Evolutionary conservation across 768 basidiomycete genomes (phyloP), one percentile per base, ranked within the genome.

Genomic region (Coprinopsis marcescibilis): DNA sequence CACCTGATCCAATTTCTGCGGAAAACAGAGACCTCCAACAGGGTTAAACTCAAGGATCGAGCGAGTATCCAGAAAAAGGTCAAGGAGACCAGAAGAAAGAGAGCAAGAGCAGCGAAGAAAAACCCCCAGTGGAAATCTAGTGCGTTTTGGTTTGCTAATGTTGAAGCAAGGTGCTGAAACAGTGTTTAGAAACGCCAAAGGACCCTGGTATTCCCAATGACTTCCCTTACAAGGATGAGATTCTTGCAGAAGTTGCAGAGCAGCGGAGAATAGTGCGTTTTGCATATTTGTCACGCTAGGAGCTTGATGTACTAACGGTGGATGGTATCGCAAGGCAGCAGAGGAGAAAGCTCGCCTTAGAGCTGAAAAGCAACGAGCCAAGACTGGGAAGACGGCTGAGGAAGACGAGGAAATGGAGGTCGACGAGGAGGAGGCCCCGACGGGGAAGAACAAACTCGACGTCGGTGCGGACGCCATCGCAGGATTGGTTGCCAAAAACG

Each of bases 151-250:
- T 23, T 48, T 23, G 29, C 24, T 46, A 7, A 41, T 57, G 40
- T 42, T 33, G 35, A 30, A 20, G 21, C 20, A n/a, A 41, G 17
- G 1, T 4, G 7, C 25, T 52, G 21, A 46, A 32, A 17, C 14
- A 34, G 11, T 19, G 8, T 27, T 42, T 52, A 88, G 87, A 87
- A 64, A 79, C 83, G 51, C 75, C 79, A 58, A 93, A 90, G 63
- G 93, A 97, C 63, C 90, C 88, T 24, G 93, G 93, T 36, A 92
- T 96, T 54, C 93, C 93, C 5, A 94, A 87, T 65, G 83, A 81
- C 49, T 92, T 92, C 67, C 92, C 90, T 3, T 93, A 84, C 75
- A 97, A 95, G 66, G 93, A 94, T 57, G 83, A 91, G 65, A 85
- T 97, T 52, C 70, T 97, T 23, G 93, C 91, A 3, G 93, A 97